Evolutionary conservation across 2,329 filamentous ascomycete genomes (phyloP).

Genomic region (Aspergillus brunneoviolaceus): DNA sequence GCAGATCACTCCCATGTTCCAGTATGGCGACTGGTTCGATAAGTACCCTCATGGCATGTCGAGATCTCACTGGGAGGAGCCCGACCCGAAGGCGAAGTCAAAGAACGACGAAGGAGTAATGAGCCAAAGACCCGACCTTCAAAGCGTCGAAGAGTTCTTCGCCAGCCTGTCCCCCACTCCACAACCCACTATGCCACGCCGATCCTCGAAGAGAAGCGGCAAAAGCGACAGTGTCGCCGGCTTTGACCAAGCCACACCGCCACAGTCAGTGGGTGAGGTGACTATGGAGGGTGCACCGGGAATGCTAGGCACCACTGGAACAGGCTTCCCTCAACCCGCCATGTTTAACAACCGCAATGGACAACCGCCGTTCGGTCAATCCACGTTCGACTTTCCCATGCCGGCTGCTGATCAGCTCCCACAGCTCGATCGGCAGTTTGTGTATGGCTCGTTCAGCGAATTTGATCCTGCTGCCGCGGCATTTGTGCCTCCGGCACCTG

Average conservation of each 20-base stretch:
- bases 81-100: conserved; percentile 68
- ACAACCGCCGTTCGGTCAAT: conserved; percentile 29
- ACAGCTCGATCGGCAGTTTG: conserved; percentile 72
- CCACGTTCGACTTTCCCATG: conserved; percentile 40
- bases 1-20: conserved; percentile 69
- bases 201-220: conserved; percentile 30
- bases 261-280: conserved; percentile 29
- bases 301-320: conserved; percentile 29
- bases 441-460: conserved; percentile 69
- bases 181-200: conserved; percentile 49
- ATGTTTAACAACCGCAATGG: conserved; percentile 29
- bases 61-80: conserved; percentile 77
- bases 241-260: conserved; percentile 28
- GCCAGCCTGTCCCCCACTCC: conserved; percentile 69
- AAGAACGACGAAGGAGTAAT: conserved; percentile 83
- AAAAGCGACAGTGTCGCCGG: conserved; percentile 24
- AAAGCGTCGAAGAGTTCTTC: conserved; percentile 93
- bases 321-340: conserved; percentile 40
- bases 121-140: conserved; percentile 84
- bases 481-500: conserved; percentile 26
- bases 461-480: conserved; percentile 44
- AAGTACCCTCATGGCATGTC: conserved; percentile 90
- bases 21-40: conserved; percentile 98
- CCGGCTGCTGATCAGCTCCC: conserved; percentile 52
- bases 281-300: conserved; percentile 31